Evolutionary conservation across 441 rosid species (phyloP), one percentile per base, ranked within the genome.

Genomic region (Breynia disticha): DNA sequence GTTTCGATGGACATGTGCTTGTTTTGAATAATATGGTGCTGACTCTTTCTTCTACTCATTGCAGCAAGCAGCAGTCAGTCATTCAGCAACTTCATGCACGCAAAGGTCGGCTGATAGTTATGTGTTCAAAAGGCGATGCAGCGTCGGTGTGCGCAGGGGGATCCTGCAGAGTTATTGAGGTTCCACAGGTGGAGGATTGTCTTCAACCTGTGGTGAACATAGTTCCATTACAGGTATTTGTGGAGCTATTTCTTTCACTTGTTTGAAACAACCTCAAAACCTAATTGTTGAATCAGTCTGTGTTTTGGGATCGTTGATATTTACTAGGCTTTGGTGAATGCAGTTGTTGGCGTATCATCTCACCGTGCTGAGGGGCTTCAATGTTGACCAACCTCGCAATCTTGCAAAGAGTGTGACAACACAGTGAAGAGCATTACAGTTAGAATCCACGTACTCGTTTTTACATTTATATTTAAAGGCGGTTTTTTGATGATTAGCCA

Each of bases 331-430:
- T 63, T 52, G 57, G n/a, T 50, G 38, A 61, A 24, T 62, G 72
- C 86, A 88, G 95, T 71, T 88, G 63, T 64, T 91, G 78, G 97
- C 97, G 11, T 91, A 88, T 79, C 98, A 91, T 72, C 86, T 91
- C 43, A 91, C 98, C 0, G 98, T 91, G 58, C 67, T 88, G 47
- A 77, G 95, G 66, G 98, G 97, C 45, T 76, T 78, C 75, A 91
- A 88, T 24, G 98, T 91, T 18, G 98, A 91, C 60, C 98, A 91
- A 66, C 97, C 97, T 15, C 82, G 98, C 67, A 91, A 91, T 70
- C 89, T 91, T 2, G 98, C 95, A 1, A 91, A 91, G 82, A 91
- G 98, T 13, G 96, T 91, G 64, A 91, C 97, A 15, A 90, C 98
- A 12, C 80, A 85, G 67, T 90, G 68, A 75, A 65, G 60, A 50